These are phyloP conservation scores for Chenopodium formosanum DNA, from an alignment of 148 eudicot genomes.

Conservation along the genomic window DNA sequence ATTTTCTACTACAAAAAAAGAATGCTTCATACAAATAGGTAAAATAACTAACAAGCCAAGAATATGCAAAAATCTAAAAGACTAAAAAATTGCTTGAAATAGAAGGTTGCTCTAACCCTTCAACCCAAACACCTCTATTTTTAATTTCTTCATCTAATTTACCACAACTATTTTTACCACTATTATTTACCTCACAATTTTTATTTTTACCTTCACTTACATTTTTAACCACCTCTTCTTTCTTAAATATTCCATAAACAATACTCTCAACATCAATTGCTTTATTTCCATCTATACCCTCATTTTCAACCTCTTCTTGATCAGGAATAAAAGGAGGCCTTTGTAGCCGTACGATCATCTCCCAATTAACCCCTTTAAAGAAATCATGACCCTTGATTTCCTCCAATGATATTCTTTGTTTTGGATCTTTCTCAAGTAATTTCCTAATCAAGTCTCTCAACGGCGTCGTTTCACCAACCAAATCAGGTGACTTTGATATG, in stretches of 20 bases:
- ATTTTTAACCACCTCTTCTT: constrained; percentile 19
- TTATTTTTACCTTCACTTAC: not conserved
- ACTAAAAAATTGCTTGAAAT: constrained; percentile 30
- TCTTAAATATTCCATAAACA: constrained; percentile 52
- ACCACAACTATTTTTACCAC: not conserved
- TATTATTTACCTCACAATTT: constrained; percentile 1
- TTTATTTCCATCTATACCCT: constrained; percentile 40
- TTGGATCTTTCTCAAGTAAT: constrained; percentile 63
- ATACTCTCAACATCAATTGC: constrained; percentile 60
- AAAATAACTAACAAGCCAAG: not conserved
- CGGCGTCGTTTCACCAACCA: constrained; percentile 75
- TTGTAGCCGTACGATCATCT: constrained; percentile 38
- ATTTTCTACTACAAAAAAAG: not conserved
- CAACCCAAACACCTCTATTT: constrained; percentile 31
- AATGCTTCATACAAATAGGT: not conserved
- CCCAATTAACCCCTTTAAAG: constrained; percentile 68
- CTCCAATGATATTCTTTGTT: constrained; percentile 47
- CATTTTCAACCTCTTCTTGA: constrained; percentile 25
- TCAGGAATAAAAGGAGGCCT: constrained; percentile 76
- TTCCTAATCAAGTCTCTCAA: constrained; percentile 70
- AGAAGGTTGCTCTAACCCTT: constrained; percentile 28
- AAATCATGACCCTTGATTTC: constrained; percentile 77
- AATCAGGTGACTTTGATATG: constrained; percentile 44
- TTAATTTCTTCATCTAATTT: constrained; percentile 5
- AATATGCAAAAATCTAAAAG: constrained; percentile 16